A percentile compares a stretch with the other conserved stretches of the same genome.
These are phyloP conservation scores for Veloporphyrellus conicus DNA, from an alignment of 1,284 basidiomycete genomes.

Conservation along the genomic window DNA sequence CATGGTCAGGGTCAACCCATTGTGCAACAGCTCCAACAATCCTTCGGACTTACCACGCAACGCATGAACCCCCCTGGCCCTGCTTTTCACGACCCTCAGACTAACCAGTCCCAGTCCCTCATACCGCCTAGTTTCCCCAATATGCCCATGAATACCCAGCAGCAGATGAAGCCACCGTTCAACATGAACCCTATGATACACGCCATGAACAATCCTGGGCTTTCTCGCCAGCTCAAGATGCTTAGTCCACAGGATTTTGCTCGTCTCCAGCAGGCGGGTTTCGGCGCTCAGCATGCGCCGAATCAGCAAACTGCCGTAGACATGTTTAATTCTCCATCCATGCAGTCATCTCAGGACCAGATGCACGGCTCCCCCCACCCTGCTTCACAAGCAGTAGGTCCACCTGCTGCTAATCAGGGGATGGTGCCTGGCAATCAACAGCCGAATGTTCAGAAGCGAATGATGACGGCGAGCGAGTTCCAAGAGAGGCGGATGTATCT, in stretches of 20 bases:
- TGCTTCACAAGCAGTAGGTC: conserved; percentile 23
- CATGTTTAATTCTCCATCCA: conserved; percentile 41
- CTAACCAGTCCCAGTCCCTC: conserved; percentile 38
- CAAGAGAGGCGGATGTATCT: conserved; percentile 25
- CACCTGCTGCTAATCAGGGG: conserved; percentile 19
- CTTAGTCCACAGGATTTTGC: conserved; percentile 42
- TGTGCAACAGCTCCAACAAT: conserved; percentile 38
- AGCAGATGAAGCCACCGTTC: conserved; percentile 28
- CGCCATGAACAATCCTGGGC: conserved; percentile 32
- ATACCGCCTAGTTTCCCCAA: conserved; percentile 40
- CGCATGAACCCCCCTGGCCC: conserved; percentile 30
- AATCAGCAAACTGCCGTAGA: conserved; percentile 37
- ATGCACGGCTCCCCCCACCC: conserved; percentile 49
- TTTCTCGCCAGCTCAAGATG: conserved; percentile 47
- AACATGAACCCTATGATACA: conserved; percentile 40
- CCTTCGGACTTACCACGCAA: conserved; percentile 37
- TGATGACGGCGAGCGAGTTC: conserved; percentile 23
- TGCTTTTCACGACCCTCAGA: conserved; percentile 42
- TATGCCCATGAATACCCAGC: conserved; percentile 32
- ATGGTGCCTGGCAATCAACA: conserved; percentile 24
- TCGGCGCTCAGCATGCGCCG: conserved; percentile 30
- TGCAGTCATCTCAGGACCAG: conserved; percentile 40
- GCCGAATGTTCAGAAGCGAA: conserved; percentile 18
- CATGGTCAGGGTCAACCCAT: conserved; percentile 36
- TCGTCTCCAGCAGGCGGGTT: conserved; percentile 33